Conservation (phyloP, 108 stramenopile genomes). For the Thalassiosira profunda region DNA sequence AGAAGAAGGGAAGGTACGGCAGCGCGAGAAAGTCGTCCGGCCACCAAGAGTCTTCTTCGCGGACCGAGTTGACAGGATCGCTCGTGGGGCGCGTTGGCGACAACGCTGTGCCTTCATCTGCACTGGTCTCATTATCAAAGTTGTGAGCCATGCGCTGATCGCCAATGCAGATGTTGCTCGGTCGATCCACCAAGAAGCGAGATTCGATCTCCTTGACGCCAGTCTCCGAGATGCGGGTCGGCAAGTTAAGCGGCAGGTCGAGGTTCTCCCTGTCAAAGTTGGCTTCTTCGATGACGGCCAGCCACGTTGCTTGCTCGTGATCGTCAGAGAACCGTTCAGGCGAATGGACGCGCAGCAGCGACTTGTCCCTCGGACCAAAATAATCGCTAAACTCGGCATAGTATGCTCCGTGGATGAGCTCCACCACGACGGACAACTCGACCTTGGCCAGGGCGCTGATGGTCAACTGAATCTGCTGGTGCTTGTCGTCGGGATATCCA, state of each 20-base stretch:
- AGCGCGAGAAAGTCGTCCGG: slow-evolving; percentile 51
- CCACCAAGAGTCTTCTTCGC: slow-evolving; percentile 3
- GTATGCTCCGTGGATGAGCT: slow-evolving; percentile 80
- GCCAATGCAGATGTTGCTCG: slow-evolving; percentile 53
- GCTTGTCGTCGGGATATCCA: slow-evolving; percentile 85
- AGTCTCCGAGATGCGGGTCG: slow-evolving; percentile 16
- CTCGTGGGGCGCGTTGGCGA: slow-evolving; percentile 12
- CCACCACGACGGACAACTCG: slow-evolving; percentile 65
- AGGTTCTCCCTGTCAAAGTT: slow-evolving; percentile 54
- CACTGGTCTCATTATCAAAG: slow-evolving; percentile 12
- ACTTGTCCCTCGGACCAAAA: slow-evolving; percentile 40
- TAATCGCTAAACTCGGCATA: slow-evolving; percentile 72
- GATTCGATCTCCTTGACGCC: slow-evolving; percentile 22
- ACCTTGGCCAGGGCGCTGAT: slow-evolving; percentile 59
- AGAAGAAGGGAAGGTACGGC: slow-evolving; percentile 87
- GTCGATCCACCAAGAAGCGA: slow-evolving; percentile 51
- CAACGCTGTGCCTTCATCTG: background rate
- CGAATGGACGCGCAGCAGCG: slow-evolving; percentile 58
- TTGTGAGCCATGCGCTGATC: too few relatives aligned
- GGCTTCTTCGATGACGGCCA: slow-evolving; percentile 54
- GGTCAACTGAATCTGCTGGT: slow-evolving; percentile 69
- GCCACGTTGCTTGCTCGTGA: slow-evolving; percentile 48
- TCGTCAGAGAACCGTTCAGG: slow-evolving; percentile 42
- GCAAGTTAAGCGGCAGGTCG: slow-evolving; percentile 83
- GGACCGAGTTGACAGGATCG: too few relatives aligned